Evolutionary conservation across 345 rosid species (phyloP).

Genomic region (Syzygium oleosum): DNA sequence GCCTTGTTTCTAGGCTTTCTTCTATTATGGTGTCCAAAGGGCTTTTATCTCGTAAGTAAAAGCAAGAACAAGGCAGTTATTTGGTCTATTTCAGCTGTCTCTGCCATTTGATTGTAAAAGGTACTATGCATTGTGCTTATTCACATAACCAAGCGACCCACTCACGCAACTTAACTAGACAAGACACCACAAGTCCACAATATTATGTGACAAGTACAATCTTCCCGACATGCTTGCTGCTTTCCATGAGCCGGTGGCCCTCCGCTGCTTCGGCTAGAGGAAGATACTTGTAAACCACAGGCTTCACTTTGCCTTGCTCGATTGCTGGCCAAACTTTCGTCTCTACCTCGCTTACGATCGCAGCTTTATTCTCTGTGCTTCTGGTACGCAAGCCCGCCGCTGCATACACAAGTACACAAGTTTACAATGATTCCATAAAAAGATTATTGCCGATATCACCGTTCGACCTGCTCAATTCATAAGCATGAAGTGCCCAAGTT

Average conservation of each 20-base stretch:
- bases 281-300: conserved; percentile 39
- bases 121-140: not conserved
- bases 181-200: not conserved
- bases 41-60: not conserved
- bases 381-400: conserved; percentile 80
- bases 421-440: not conserved
- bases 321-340: conserved; percentile 77
- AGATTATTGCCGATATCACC: not conserved
- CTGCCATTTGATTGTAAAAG: not conserved
- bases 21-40: not conserved
- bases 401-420: conserved; percentile 8
- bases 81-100: not conserved
- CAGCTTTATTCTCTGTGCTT: conserved; percentile 58
- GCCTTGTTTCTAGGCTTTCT: not conserved
- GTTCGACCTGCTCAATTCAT: not conserved
- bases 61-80: not conserved
- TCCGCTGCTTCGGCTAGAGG: conserved; percentile 63
- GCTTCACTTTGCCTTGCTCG: conserved; percentile 58
- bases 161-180: not conserved
- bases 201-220: conserved; percentile 51
- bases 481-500: not conserved
- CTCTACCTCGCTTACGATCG: conserved; percentile 56
- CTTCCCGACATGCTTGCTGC: conserved; percentile 70
- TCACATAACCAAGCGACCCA: not conserved
- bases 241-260: conserved; percentile 68